Evolutionary conservation across 306 rosid species (phyloP).

Genomic region (Styphnolobium japonicum): DNA sequence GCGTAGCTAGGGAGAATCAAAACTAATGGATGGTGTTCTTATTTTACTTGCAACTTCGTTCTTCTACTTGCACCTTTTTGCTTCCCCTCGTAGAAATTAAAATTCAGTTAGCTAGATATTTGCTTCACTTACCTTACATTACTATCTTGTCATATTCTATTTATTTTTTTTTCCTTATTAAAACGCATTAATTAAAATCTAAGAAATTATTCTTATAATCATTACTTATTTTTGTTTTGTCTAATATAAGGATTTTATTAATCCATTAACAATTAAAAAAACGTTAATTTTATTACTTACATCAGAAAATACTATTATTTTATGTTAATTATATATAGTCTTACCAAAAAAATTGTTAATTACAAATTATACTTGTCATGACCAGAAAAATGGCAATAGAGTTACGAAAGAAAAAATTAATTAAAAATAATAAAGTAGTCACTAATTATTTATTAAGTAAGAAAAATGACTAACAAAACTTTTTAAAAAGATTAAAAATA

Average conservation of each 20-base stretch:
- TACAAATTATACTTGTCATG: no score
- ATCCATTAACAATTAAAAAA: neutral
- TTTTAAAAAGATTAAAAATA: no score
- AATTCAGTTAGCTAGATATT: neutral
- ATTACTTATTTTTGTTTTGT: constrained; percentile 6
- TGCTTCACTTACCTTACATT: neutral
- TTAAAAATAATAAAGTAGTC: no score
- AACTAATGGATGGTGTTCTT: constrained; percentile 18
- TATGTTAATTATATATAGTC: neutral
- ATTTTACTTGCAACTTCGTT: neutral
- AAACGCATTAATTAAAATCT: neutral
- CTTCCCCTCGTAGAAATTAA: constrained; percentile 9
- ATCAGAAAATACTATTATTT: neutral
- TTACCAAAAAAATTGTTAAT: no score
- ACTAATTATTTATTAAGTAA: no score
- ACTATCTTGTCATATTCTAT: neutral
- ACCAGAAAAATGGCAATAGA: no score
- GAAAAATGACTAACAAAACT: no score
- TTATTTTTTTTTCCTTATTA: neutral
- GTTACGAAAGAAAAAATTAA: no score
- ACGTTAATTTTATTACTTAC: neutral
- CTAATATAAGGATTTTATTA: neutral
- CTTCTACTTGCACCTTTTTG: neutral
- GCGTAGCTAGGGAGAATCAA: constrained; percentile 34
- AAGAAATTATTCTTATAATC: neutral